Percentiles rank a stretch among this genome's conserved stretches.
phyloP scores from a whole-genome alignment of 495 filamentous ascomycete genomes.

The Trichoderma parareesei region DNA sequence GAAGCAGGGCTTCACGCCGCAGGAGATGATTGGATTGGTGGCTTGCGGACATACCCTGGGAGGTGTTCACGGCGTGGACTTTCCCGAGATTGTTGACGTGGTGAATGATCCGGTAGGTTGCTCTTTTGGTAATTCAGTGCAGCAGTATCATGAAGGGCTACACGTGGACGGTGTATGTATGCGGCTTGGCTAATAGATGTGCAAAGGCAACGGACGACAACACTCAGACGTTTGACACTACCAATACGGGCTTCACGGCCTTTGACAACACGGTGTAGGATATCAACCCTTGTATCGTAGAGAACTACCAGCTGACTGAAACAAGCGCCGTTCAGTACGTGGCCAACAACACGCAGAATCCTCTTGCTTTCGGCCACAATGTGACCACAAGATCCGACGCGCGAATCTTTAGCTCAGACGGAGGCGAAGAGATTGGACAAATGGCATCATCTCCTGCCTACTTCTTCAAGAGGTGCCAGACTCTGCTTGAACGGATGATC shows the following conservation, averaged over 20 bases:
- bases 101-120: not conserved
- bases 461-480: slow-evolving; percentile 4
- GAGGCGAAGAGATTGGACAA: slow-evolving; percentile 26
- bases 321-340: slow-evolving; percentile 14
- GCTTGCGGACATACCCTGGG: slow-evolving; percentile 22
- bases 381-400: slow-evolving; percentile 30
- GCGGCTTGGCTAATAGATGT: not conserved
- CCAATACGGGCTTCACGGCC: not conserved
- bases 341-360: slow-evolving; percentile 21
- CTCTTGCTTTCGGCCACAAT: slow-evolving; percentile 23
- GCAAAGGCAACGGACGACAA: not conserved
- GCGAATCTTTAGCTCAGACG: slow-evolving; percentile 32
- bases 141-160: not conserved
- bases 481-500: slow-evolving; percentile 14
- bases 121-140: not conserved
- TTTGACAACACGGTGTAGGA: slow-evolving; percentile 14
- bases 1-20: slow-evolving; percentile 19
- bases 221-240: not conserved
- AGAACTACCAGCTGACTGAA: not conserved
- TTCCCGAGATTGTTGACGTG: slow-evolving; percentile 18
- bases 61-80: slow-evolving; percentile 20
- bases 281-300: not conserved
- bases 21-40: slow-evolving; percentile 33
- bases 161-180: not conserved
- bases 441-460: slow-evolving; percentile 18